Evolutionary conservation across 176 grass and related monocot species (phyloP), one percentile per base, ranked within the genome.

Genomic region (Oryza glaberrima): DNA sequence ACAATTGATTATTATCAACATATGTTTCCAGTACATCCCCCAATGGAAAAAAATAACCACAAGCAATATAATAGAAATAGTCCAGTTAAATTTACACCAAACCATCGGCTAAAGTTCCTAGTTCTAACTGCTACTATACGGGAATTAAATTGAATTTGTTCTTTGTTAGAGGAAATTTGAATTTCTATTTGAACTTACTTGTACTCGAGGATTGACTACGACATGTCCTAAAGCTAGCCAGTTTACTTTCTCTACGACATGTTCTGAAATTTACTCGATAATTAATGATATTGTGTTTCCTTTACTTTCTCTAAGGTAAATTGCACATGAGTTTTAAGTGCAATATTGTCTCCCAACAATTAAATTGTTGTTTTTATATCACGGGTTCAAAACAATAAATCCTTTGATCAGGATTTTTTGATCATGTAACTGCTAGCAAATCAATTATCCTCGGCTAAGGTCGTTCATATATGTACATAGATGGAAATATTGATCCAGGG

Each of bases 401-500:
- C 48, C 17, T 64, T 6, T 76, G 5, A 63, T 80, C 46, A 69
- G 1, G 26, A 64, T 85, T 64, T 84, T 17, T 23, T 5, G 16
- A 17, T 16, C 14, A 23, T 64, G 16, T 32, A 77, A 65, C 67
- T 3, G 30, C 30, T 17, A 30, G 34, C 43, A 28, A 15, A 69
- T 80, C 60, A 30, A 73, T 58, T 32, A 81, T 76, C 49, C 67
- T 65, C 11, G 20, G 16, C 54, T 70, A 67, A 76, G 82, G 60
- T 26, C 26, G 26, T 65, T 71, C 56, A 46, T 46, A 61, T 5
- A 70, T 83, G 30, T 23, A 32, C 30, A 34, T 58, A 16, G 82
- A 81, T 85, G 65, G 28, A 52, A 51, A 88, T 84, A 88, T 84
- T 69, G 32, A 17, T 69, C 71, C 22, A 2, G 41, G 34, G 72